These are phyloP conservation scores for Hypoxylon lienhwacheense DNA, from an alignment of 495 filamentous ascomycete genomes.

Conservation along the genomic window DNA sequence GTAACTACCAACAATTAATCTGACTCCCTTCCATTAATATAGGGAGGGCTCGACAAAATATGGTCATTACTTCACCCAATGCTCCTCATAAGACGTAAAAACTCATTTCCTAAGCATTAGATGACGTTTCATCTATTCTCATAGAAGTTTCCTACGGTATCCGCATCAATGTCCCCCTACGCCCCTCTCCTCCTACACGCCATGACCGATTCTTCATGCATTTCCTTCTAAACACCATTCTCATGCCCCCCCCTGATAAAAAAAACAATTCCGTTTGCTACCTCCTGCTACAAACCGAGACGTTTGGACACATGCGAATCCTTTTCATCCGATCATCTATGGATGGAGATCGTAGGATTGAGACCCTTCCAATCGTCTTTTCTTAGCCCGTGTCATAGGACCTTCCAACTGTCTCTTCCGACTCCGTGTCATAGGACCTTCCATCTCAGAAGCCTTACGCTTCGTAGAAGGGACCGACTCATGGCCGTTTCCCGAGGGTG, in stretches of 20 bases:
- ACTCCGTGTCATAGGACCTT: constrained; percentile 11
- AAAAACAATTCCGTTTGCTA: constrained; percentile 12
- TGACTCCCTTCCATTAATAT: too few relatives aligned
- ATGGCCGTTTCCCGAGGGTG: not conserved
- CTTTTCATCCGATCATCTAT: not conserved
- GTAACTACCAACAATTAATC: too few relatives aligned
- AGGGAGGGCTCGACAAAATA: too few relatives aligned
- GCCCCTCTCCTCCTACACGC: not conserved
- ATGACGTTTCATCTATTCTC: too few relatives aligned
- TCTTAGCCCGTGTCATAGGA: constrained; percentile 10
- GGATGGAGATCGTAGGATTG: not conserved
- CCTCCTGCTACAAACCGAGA: not conserved
- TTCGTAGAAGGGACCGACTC: constrained; percentile 4
- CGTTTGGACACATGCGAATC: constrained; percentile 1
- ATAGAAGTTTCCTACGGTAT: too few relatives aligned
- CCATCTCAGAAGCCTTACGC: constrained; percentile 5
- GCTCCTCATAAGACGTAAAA: too few relatives aligned
- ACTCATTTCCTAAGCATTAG: too few relatives aligned
- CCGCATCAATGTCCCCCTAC: too few relatives aligned
- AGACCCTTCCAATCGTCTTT: not conserved
- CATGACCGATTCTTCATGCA: not conserved
- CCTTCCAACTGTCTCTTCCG: constrained; percentile 4
- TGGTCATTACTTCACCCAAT: too few relatives aligned
- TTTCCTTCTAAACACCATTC: not conserved
- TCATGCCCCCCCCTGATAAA: constrained; percentile 21